Percentiles rank a stretch among this genome's conserved stretches.
Conservation (phyloP, 495 filamentous ascomycete genomes). For the Talaromyces wortmannii region DNA sequence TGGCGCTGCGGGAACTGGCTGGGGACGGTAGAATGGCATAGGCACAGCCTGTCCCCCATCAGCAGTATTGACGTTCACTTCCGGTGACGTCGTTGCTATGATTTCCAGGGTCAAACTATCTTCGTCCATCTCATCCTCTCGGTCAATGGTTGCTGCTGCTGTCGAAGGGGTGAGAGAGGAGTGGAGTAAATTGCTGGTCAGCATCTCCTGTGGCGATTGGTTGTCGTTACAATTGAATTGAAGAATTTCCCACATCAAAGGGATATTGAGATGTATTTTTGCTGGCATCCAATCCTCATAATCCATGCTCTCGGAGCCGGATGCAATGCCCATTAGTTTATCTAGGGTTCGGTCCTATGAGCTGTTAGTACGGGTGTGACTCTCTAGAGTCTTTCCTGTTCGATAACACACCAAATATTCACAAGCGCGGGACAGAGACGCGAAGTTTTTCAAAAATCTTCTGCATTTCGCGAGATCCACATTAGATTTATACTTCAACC, state of each 20-base stretch:
- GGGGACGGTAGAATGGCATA: slow-evolving; percentile 21
- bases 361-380: background rate
- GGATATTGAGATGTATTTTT: slow-evolving; percentile 40
- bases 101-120: slow-evolving; percentile 30
- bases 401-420: slow-evolving; percentile 21
- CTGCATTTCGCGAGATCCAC: slow-evolving; percentile 38
- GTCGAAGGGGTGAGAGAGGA: slow-evolving; percentile 17
- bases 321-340: slow-evolving; percentile 34
- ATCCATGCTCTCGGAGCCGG: slow-evolving; percentile 33
- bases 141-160: slow-evolving; percentile 1
- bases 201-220: slow-evolving; percentile 12
- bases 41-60: slow-evolving; percentile 36
- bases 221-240: slow-evolving; percentile 28
- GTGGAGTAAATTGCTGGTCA: slow-evolving; percentile 22
- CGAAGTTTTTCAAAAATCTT: slow-evolving; percentile 32
- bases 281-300: slow-evolving; percentile 35
- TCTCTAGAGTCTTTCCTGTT: background rate
- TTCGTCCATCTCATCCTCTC: slow-evolving; percentile 17
- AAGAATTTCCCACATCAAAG: slow-evolving; percentile 43
- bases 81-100: slow-evolving; percentile 37
- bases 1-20: slow-evolving; percentile 10
- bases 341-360: slow-evolving; percentile 31
- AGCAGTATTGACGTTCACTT: slow-evolving; percentile 35
- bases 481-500: slow-evolving; percentile 39
- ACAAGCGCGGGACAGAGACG: slow-evolving; percentile 32